Evolutionary conservation across 208 protist species (phyloP).

Genomic region (Leishmania tarentolae): DNA sequence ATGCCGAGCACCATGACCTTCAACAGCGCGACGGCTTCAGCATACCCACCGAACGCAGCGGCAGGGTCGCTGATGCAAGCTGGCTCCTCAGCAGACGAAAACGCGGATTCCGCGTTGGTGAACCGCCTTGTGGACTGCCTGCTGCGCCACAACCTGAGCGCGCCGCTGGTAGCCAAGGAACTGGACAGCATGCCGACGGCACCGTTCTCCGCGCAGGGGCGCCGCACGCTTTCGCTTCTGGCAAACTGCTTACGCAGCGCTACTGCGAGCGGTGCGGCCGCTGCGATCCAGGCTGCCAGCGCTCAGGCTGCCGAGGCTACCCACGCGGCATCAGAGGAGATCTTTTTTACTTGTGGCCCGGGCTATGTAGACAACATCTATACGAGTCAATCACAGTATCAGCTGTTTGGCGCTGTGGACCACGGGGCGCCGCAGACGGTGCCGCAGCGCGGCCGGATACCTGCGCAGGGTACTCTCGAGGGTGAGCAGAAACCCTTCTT

Average conservation of each 20-base stretch:
- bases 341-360: constrained; percentile 67
- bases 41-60: constrained; percentile 9
- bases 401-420: constrained; percentile 59
- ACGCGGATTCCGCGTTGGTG: constrained; percentile 55
- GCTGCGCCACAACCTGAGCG: constrained; percentile 52
- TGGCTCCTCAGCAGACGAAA: constrained; percentile 3
- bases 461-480: constrained; percentile 27
- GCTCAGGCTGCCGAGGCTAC: constrained; percentile 10
- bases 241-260: constrained; percentile 49
- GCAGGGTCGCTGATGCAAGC: neutral
- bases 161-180: constrained; percentile 47
- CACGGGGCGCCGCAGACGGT: constrained; percentile 49
- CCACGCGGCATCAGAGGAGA: constrained; percentile 25
- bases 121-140: constrained; percentile 67
- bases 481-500: constrained; percentile 44
- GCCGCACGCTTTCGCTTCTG: constrained; percentile 58
- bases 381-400: constrained; percentile 48
- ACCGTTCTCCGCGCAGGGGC: constrained; percentile 42
- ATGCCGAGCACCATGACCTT: constrained; percentile 6
- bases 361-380: constrained; percentile 73
- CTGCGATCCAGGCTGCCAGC: constrained; percentile 17
- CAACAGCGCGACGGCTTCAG: neutral
- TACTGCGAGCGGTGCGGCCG: constrained; percentile 14
- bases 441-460: constrained; percentile 68
- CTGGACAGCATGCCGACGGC: constrained; percentile 29